These are phyloP conservation scores for Aspergillus caelatus DNA, from an alignment of 2,329 filamentous ascomycete species.

Conservation along the genomic window DNA sequence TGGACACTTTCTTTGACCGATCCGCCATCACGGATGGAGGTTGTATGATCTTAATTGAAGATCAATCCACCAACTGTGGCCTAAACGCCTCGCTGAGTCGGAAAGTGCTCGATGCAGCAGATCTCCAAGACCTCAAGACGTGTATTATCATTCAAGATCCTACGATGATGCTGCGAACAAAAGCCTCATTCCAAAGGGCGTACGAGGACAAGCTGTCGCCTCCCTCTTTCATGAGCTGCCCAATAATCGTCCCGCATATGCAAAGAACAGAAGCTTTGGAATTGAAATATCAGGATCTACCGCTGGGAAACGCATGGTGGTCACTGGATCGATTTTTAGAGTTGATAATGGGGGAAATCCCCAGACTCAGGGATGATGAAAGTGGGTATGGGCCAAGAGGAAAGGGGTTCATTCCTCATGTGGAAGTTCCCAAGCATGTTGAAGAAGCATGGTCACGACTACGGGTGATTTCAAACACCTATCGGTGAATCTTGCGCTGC, in stretches of 20 bases:
- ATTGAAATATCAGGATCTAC: conserved; percentile 13
- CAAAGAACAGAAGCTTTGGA: not conserved
- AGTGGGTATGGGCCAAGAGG: conserved; percentile 50
- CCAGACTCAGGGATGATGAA: conserved; percentile 46
- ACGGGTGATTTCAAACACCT: not conserved
- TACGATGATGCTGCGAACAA: conserved; percentile 49
- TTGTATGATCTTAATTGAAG: conserved; percentile 44
- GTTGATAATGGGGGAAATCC: conserved; percentile 48
- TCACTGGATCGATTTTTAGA: conserved; percentile 43
- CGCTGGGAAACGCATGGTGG: conserved; percentile 36
- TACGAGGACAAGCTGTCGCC: conserved; percentile 29
- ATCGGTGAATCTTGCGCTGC: not conserved
- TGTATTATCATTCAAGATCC: conserved; percentile 49
- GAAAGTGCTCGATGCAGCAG: conserved; percentile 36
- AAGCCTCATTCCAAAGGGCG: conserved; percentile 44
- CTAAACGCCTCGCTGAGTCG: conserved; percentile 45
- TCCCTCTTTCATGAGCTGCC: conserved; percentile 30
- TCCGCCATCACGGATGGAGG: conserved; percentile 27
- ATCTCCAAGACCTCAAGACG: conserved; percentile 24
- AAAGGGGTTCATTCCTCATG: conserved; percentile 48
- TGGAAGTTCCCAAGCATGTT: conserved; percentile 43
- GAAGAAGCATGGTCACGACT: conserved; percentile 32
- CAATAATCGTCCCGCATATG: conserved; percentile 24
- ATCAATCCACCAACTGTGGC: conserved; percentile 51
- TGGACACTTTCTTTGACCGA: conserved; percentile 38